Evolutionary conservation across 2,329 filamentous ascomycete species (phyloP).

Genomic region (Alternaria sp.): DNA sequence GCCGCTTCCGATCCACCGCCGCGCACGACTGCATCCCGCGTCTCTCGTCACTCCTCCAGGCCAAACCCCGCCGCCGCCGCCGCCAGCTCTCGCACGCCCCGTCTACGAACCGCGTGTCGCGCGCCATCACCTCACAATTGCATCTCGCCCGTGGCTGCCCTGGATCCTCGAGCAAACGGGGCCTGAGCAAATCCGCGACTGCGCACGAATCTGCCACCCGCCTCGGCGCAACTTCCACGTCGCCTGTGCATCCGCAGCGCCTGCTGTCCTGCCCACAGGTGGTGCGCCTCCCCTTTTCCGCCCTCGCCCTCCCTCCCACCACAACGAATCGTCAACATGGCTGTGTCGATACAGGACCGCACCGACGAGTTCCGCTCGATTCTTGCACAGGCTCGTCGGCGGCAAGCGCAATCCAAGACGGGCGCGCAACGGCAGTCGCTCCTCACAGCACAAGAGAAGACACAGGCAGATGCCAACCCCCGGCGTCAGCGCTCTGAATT

Average conservation of each 20-base stretch:
- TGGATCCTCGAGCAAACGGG: background rate
- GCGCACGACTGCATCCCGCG: background rate
- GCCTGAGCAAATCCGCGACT: background rate
- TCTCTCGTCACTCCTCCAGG: background rate
- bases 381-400: conserved; percentile 81
- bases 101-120: conserved; percentile 5
- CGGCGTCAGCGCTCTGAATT: conserved; percentile 77
- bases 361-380: conserved; percentile 95
- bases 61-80: background rate
- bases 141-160: background rate
- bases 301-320: conserved; percentile 9
- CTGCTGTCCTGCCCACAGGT: conserved; percentile 8
- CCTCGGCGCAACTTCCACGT: background rate
- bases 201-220: background rate
- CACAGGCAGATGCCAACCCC: conserved; percentile 61
- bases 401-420: conserved; percentile 75
- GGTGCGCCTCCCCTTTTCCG: conserved; percentile 9
- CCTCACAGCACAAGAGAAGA: conserved; percentile 71
- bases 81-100: background rate
- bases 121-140: background rate
- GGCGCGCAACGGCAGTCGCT: conserved; percentile 82
- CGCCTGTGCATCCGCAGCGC: conserved; percentile 13
- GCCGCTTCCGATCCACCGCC: background rate
- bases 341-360: conserved; percentile 88
- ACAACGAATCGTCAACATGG: conserved; percentile 51